phyloP scores from a whole-genome alignment of 768 basidiomycete genomes.

The Mycena epipterygia region DNA sequence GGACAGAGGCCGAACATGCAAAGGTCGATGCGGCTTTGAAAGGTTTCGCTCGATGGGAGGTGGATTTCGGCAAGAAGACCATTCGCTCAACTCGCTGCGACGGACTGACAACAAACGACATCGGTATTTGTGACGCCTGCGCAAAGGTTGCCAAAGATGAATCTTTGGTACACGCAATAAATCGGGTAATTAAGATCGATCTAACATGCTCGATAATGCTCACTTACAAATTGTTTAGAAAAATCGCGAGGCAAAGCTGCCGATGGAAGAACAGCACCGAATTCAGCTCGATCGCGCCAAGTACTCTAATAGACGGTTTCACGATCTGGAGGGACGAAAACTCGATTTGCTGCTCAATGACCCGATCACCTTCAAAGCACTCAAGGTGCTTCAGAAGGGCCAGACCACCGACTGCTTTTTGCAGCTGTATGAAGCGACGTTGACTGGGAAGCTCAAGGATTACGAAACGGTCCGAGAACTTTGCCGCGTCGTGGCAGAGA shows the following conservation, averaged over 20 bases:
- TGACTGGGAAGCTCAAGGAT: conserved; percentile 7
- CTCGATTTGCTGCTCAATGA: neutral
- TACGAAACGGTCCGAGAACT: conserved; percentile 6
- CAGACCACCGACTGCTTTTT: conserved; percentile 8
- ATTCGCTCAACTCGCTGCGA: conserved; percentile 1
- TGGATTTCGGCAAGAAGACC: conserved; percentile 2
- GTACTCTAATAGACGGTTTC: neutral
- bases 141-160: neutral
- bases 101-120: neutral
- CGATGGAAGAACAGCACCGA: neutral
- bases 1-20: neutral
- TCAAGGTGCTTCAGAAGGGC: conserved; percentile 20
- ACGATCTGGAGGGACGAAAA: conserved; percentile 1
- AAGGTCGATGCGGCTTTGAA: neutral
- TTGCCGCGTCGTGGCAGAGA: neutral
- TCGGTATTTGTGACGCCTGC: conserved; percentile 1
- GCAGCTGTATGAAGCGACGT: conserved; percentile 5
- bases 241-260: neutral
- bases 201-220: neutral
- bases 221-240: neutral
- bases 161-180: conserved; percentile 1
- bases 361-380: conserved; percentile 13
- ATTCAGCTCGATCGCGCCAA: neutral
- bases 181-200: neutral
- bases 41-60: conserved; percentile 6